phyloP scores from a whole-genome alignment of 371 early-diverging fungal genomes.

The Paraphysoderma sedebokerense region DNA sequence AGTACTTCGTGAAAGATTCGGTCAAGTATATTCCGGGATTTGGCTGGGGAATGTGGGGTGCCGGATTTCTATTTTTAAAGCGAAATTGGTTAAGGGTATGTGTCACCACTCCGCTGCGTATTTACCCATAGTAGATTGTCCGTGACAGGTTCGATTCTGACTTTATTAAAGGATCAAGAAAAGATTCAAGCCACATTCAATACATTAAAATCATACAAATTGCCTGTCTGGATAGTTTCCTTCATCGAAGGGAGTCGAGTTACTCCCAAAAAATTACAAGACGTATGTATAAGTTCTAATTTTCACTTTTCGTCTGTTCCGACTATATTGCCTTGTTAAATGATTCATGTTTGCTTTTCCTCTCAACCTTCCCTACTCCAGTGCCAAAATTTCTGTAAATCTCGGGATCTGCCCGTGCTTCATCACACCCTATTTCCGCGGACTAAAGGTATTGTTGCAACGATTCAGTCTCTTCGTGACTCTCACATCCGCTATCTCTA shows the following conservation, averaged over 20 bases:
- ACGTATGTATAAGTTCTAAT: conserved; percentile 20
- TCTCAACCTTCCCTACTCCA: conserved; percentile 1
- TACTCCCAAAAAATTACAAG: conserved; percentile 34
- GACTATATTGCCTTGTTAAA: too few relatives aligned
- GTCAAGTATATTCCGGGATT: conserved; percentile 33
- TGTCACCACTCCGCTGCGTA: not conserved
- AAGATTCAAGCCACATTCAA: conserved; percentile 38
- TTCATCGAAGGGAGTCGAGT: conserved; percentile 55
- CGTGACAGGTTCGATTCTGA: not conserved
- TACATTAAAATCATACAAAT: conserved; percentile 27
- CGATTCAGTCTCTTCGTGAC: conserved; percentile 34
- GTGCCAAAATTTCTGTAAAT: conserved; percentile 37
- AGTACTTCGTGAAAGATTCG: conserved; percentile 60
- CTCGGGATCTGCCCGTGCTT: conserved; percentile 35
- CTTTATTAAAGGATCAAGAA: conserved; percentile 26
- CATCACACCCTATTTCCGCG: conserved; percentile 57
- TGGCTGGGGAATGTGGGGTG: conserved; percentile 23
- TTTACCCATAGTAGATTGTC: not conserved
- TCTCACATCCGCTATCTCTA: conserved; percentile 48
- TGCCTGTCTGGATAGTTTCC: conserved; percentile 54
- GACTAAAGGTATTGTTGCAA: conserved; percentile 58
- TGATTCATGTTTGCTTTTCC: not conserved
- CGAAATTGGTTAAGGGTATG: conserved; percentile 35
- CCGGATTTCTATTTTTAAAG: conserved; percentile 48
- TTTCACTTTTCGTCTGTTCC: too few relatives aligned